Evolutionary conservation across 129 eudicot species (phyloP).

Genomic region (Chrysanthemum makinoi): DNA sequence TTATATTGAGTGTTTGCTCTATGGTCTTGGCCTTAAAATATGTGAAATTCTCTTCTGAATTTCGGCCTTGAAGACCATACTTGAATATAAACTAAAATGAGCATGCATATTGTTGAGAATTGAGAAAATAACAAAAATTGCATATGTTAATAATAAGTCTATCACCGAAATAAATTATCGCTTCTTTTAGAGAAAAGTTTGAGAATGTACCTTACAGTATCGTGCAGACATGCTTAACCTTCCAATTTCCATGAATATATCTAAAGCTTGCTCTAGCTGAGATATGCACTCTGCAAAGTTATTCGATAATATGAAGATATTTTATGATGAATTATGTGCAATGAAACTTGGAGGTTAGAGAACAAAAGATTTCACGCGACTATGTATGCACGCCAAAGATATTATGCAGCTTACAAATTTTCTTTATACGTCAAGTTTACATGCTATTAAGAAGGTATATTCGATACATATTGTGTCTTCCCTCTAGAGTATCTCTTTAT

Average conservation of each 20-base stretch:
- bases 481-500: not conserved
- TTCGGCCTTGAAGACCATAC: no score
- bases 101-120: not conserved
- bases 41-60: no score
- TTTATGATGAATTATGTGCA: conserved; percentile 3
- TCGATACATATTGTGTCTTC: not conserved
- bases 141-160: not conserved
- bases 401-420: no score
- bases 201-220: conserved; percentile 24
- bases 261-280: conserved; percentile 18
- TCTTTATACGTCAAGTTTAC: no score
- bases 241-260: conserved; percentile 27
- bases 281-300: conserved; percentile 19
- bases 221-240: conserved; percentile 27
- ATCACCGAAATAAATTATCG: not conserved
- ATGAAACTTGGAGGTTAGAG: not conserved
- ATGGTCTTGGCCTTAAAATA: no score
- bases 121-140: not conserved
- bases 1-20: no score
- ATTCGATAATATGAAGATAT: not conserved
- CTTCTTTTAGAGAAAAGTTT: not conserved
- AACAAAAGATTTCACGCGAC: not conserved
- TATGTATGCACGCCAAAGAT: not conserved
- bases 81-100: not conserved
- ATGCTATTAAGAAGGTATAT: no score